Conservation (phyloP, 208 protist species). For the Herpetomonas muscarum region DNA sequence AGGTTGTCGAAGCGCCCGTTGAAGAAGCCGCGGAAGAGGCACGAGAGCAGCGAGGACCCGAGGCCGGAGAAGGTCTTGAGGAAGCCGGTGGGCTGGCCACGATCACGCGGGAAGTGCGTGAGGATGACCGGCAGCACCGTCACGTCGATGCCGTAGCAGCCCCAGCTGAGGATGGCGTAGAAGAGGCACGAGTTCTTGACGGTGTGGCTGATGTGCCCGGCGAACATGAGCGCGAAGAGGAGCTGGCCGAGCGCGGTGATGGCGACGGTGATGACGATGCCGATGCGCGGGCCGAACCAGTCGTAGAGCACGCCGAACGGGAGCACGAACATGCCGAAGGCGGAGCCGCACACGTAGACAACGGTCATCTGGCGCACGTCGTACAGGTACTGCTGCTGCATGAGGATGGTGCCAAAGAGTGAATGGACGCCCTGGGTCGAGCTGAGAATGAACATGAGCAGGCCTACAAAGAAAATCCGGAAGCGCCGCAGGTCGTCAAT, state of each 20-base stretch:
- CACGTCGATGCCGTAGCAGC: conserved; percentile 37
- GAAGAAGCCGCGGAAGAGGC: conserved; percentile 46
- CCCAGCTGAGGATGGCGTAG: conserved; percentile 41
- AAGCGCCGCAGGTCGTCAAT: conserved; percentile 37
- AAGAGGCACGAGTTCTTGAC: conserved; percentile 27
- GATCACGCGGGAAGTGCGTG: conserved; percentile 50
- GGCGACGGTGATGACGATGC: conserved; percentile 14
- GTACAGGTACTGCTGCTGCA: conserved; percentile 25
- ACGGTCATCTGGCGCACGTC: conserved; percentile 15
- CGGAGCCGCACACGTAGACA: conserved; percentile 23
- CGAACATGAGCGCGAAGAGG: conserved; percentile 38
- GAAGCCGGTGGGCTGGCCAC: conserved; percentile 39
- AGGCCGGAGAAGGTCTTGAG: conserved; percentile 53
- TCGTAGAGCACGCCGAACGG: conserved; percentile 37
- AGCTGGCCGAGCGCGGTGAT: conserved; percentile 19
- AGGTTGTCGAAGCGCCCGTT: conserved; percentile 19
- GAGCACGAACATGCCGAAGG: conserved; percentile 17
- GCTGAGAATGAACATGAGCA: conserved; percentile 26
- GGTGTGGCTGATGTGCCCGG: conserved; percentile 19
- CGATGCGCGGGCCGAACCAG: conserved; percentile 23
- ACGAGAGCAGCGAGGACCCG: conserved; percentile 35
- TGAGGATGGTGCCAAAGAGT: conserved; percentile 28
- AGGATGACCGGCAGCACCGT: conserved; percentile 24
- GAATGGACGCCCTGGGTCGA: conserved; percentile 22
- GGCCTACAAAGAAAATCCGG: conserved; percentile 28